Evolutionary conservation across 176 grass and related monocot species (phyloP).

Genomic region (Avena sativa): DNA sequence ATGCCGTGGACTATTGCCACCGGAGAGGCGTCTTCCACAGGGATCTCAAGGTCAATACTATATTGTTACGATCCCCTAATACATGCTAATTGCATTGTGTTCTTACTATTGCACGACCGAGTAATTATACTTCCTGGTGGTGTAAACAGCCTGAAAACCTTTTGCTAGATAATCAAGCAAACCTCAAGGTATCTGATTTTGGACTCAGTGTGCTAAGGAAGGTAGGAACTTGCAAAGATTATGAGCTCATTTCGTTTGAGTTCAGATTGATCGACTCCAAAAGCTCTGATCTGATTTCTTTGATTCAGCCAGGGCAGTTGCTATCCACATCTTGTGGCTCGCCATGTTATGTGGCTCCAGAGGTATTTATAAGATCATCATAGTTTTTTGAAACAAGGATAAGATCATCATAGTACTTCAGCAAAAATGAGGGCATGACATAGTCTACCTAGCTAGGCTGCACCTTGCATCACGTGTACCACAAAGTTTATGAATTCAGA

Average conservation of each 20-base stretch:
- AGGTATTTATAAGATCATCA: slow-evolving; percentile 48
- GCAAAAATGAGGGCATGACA: slow-evolving; percentile 19
- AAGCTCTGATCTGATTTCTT: not conserved
- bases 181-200: slow-evolving; percentile 84
- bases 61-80: not conserved
- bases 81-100: not conserved
- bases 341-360: slow-evolving; percentile 78
- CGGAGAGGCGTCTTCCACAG: slow-evolving; percentile 70
- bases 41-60: slow-evolving; percentile 68
- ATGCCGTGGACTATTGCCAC: slow-evolving; percentile 82
- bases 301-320: slow-evolving; percentile 61
- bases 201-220: slow-evolving; percentile 63
- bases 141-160: slow-evolving; percentile 75
- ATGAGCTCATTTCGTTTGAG: not conserved
- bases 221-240: slow-evolving; percentile 39
- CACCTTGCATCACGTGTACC: not conserved
- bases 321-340: slow-evolving; percentile 75
- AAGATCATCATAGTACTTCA: not conserved
- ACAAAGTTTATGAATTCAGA: not conserved
- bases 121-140: slow-evolving; percentile 24
- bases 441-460: not conserved
- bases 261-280: not conserved
- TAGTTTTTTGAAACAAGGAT: too few relatives aligned
- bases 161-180: slow-evolving; percentile 64
- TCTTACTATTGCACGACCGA: not conserved